Evolutionary conservation across 495 filamentous ascomycete species (phyloP).

Genomic region (Podospora pseudopauciseta): DNA sequence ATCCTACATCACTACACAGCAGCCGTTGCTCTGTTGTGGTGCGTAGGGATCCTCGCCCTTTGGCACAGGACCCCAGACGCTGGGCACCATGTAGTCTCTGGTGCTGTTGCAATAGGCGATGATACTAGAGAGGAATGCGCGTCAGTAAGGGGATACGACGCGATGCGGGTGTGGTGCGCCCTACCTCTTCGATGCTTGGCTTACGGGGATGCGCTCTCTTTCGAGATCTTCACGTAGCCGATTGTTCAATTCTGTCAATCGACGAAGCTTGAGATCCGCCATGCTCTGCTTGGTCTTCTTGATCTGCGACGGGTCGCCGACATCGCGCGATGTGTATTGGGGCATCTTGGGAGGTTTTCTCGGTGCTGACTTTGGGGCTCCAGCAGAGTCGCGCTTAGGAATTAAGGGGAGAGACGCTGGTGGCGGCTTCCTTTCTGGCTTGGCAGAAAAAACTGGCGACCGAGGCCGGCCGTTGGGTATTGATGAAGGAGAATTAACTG

Average conservation of each 20-base stretch:
- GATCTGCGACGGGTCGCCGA: conserved; percentile 61
- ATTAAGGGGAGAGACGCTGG: not conserved
- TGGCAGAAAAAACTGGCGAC: not conserved
- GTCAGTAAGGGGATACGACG: conserved; percentile 9
- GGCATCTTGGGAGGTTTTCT: conserved; percentile 42
- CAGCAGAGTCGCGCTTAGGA: not conserved
- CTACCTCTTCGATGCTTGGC: conserved; percentile 88
- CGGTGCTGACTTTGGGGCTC: conserved; percentile 7
- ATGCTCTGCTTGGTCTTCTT: conserved; percentile 99
- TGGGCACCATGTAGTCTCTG: conserved; percentile 98
- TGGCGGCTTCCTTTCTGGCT: not conserved
- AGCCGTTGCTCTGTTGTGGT: conserved; percentile 82
- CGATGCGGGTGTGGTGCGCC: conserved; percentile 10
- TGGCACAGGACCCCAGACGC: conserved; percentile 90
- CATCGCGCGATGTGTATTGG: conserved; percentile 54
- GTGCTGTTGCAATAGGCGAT: conserved; percentile 96
- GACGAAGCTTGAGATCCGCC: conserved; percentile 94
- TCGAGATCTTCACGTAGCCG: conserved; percentile 93
- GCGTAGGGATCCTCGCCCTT: conserved; percentile 96
- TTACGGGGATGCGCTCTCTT: conserved; percentile 89
- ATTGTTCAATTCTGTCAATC: conserved; percentile 92
- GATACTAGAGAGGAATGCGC: conserved; percentile 54
- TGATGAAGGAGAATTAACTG: not conserved
- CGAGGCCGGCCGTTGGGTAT: not conserved
- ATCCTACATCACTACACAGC: conserved; percentile 87